Base-by-base conservation (phyloP, 495 filamentous ascomycete genomes). In the Beverwykella pulmonaria region DNA sequence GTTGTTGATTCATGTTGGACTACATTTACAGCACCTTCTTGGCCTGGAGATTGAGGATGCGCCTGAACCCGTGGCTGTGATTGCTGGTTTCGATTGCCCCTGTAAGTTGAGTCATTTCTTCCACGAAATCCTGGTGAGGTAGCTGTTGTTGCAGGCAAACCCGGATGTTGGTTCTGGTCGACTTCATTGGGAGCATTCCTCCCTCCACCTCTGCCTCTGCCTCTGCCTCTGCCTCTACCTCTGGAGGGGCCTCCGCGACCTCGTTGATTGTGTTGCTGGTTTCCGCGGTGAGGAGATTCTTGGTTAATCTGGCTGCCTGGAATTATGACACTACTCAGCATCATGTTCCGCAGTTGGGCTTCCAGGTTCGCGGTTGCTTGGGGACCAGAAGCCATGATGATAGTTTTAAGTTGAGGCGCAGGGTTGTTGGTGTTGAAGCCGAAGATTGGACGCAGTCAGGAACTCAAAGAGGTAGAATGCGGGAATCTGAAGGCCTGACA, bases 321-420 rank as follows among this genome's bases (percentile, higher is more conserved):
- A 19, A 67, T 49, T 14, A 30, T 64, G n/a, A 69, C 73, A 72
- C 81, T 78, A 44, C 65, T 73, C 7, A 83, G 65, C 12, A 82
- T 82, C 70, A 83, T 76, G 17, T 71, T 62, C 1, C 79, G 77
- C 27, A 83, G 70, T 19, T 77, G 75, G 1, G 75, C 73, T 57
- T 82, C 80, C 19, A 83, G 67, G 36, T 71, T 32, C 2, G 46
- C 36, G 23, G 39, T 4, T n/a, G 39, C 3, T 3, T 44, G 39
- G 39, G 39, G 8, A 44, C 3, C 39, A 7, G 39, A n/a, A n/a
- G 6, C 39, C 39, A 44, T 44, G 39, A 2, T 44, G 30, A 36
- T 29, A 54, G 46, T 23, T 26, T 10, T 25, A 22, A 4, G 48
- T 22, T 25, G 9, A 8, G 6, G 48, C 22, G 22, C 8, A 9